Conservation (phyloP, 495 filamentous ascomycete genomes). For the Hypoxylon subgilvum region DNA sequence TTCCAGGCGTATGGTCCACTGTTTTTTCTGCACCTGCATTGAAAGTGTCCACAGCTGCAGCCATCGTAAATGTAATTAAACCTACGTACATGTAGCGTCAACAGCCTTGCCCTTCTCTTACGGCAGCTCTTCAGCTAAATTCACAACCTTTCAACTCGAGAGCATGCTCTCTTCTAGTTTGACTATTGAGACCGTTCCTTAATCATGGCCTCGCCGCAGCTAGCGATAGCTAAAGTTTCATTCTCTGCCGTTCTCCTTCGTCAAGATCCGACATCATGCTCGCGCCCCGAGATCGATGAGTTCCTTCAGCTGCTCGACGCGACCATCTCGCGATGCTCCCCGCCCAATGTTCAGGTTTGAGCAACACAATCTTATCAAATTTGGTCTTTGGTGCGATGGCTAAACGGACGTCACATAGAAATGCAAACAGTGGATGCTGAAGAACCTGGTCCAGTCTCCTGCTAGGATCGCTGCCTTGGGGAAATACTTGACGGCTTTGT, state of each 20-base stretch:
- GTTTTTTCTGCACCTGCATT: too few species aligned
- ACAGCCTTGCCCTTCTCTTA: conserved; percentile 11
- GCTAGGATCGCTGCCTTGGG: conserved; percentile 69
- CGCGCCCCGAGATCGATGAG: conserved; percentile 72
- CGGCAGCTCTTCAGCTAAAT: conserved; percentile 1
- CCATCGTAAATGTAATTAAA: too few species aligned
- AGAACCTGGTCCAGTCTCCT: conserved; percentile 70
- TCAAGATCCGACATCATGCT: conserved; percentile 72
- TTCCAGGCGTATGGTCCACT: too few species aligned
- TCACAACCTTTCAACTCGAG: conserved; percentile 5
- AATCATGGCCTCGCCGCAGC: conserved; percentile 72
- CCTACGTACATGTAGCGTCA: neutral
- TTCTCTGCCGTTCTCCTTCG: conserved; percentile 77
- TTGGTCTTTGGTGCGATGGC: conserved; percentile 58
- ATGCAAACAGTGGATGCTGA: conserved; percentile 85
- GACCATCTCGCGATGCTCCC: conserved; percentile 75
- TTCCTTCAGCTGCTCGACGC: conserved; percentile 73
- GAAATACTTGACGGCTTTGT: conserved; percentile 76
- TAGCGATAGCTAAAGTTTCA: conserved; percentile 82
- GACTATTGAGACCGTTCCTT: neutral
- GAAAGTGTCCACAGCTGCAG: neutral
- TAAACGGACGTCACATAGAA: conserved; percentile 68
- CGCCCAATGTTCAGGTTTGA: conserved; percentile 95
- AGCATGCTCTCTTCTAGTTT: conserved; percentile 12
- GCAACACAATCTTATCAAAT: conserved; percentile 59